These are phyloP conservation scores for Geotrichum fermentans DNA, from an alignment of 1,139 yeast species.

Conservation along the genomic window DNA sequence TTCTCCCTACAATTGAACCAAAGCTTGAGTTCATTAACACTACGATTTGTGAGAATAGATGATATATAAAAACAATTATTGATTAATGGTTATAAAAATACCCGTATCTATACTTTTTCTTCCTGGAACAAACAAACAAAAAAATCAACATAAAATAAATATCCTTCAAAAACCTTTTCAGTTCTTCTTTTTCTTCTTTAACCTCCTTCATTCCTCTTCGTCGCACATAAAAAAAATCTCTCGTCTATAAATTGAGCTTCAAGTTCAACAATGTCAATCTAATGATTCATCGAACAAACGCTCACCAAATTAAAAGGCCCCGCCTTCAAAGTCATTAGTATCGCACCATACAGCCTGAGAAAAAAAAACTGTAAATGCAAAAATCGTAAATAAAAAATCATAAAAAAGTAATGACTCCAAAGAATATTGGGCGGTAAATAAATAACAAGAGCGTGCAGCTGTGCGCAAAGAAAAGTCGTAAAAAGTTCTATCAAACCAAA, in stretches of 20 bases:
- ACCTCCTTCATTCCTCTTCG: background rate
- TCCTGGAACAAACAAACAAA: too few relatives aligned
- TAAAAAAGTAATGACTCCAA: background rate
- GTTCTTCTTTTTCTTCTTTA: conserved; percentile 3
- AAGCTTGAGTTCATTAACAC: too few relatives aligned
- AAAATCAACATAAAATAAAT: conserved; percentile 1
- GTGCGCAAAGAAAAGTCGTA: conserved; percentile 6
- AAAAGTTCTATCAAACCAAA: conserved; percentile 3
- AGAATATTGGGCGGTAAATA: conserved; percentile 1
- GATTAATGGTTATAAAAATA: too few relatives aligned
- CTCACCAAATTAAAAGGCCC: background rate
- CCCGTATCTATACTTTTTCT: too few relatives aligned
- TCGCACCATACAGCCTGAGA: background rate
- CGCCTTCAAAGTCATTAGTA: conserved; percentile 2
- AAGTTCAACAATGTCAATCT: background rate
- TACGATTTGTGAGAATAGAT: too few relatives aligned
- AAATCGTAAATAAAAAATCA: too few relatives aligned
- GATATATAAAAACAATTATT: too few relatives aligned
- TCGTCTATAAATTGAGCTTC: conserved; percentile 1
- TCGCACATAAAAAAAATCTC: background rate
- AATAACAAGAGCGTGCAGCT: background rate
- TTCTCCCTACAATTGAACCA: too few relatives aligned
- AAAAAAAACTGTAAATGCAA: background rate
- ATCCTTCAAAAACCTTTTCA: conserved; percentile 1
- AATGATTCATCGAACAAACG: background rate